Conservation (phyloP, 768 basidiomycete genomes). For the Wakefieldia striispora region DNA sequence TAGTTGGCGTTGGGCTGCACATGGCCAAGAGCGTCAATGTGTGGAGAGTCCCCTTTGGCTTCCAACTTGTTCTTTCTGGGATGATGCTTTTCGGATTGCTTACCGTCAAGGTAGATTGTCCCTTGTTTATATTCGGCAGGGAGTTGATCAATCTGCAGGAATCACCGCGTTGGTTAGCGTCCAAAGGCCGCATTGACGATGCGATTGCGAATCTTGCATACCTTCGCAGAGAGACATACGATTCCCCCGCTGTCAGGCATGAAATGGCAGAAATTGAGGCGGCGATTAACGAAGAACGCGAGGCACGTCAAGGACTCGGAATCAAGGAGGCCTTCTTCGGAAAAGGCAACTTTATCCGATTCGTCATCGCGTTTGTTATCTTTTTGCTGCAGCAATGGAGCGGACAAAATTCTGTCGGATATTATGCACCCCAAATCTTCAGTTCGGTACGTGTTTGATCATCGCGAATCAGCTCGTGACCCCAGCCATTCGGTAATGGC, state of each 20-base stretch:
- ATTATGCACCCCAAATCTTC: slow-evolving; percentile 77
- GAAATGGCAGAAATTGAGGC: slow-evolving; percentile 84
- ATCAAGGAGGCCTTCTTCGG: slow-evolving; percentile 71
- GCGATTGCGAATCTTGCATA: slow-evolving; percentile 63
- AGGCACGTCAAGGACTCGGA: slow-evolving; percentile 62
- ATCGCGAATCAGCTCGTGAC: background rate
- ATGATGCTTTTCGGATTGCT: slow-evolving; percentile 66
- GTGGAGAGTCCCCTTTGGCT: slow-evolving; percentile 73
- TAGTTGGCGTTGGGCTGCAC: slow-evolving; percentile 62
- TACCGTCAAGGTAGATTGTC: slow-evolving; percentile 50
- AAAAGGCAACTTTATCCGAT: slow-evolving; percentile 79
- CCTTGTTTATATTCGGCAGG: background rate
- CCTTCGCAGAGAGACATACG: slow-evolving; percentile 46
- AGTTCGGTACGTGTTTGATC: slow-evolving; percentile 44
- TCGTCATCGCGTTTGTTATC: slow-evolving; percentile 80
- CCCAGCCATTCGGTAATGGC: background rate
- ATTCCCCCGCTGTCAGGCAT: slow-evolving; percentile 45
- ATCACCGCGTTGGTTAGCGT: slow-evolving; percentile 76
- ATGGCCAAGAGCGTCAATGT: slow-evolving; percentile 45
- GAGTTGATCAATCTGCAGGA: slow-evolving; percentile 41
- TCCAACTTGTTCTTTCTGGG: slow-evolving; percentile 74
- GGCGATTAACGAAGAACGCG: slow-evolving; percentile 70
- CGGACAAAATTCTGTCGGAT: slow-evolving; percentile 80
- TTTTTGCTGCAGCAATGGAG: slow-evolving; percentile 82
- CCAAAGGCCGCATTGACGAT: slow-evolving; percentile 52